These are phyloP conservation scores for Trypanosoma cruzi DNA, from an alignment of 208 protist genomes.

Conservation along the genomic window DNA sequence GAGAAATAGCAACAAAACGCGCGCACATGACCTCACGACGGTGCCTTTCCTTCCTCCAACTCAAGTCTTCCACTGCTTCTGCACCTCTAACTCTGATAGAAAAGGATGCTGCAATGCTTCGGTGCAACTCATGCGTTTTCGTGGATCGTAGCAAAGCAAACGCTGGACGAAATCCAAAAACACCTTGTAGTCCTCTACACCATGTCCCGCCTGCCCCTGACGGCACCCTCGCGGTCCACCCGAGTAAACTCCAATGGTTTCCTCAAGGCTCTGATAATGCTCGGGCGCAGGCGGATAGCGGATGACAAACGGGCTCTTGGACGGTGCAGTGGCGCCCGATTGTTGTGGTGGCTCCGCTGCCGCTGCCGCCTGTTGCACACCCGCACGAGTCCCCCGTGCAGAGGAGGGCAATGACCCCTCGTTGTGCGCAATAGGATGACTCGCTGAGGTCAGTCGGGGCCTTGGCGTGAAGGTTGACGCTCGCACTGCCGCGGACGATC, in stretches of 20 bases:
- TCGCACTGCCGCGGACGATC: neutral
- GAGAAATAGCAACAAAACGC: neutral
- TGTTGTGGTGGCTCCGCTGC: slow-evolving; percentile 4
- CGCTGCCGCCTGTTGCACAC: slow-evolving; percentile 4
- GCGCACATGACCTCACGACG: neutral
- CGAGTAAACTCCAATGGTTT: slow-evolving; percentile 71
- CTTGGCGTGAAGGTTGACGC: neutral
- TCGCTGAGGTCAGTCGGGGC: neutral
- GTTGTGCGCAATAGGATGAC: neutral
- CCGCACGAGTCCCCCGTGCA: neutral
- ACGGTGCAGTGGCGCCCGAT: neutral
- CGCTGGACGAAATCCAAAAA: slow-evolving; percentile 82
- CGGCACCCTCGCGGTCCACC: slow-evolving; percentile 85
- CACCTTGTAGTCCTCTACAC: slow-evolving; percentile 52
- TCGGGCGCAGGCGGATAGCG: slow-evolving; percentile 25
- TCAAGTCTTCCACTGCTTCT: slow-evolving; percentile 30
- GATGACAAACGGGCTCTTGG: slow-evolving; percentile 29
- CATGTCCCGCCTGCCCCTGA: slow-evolving; percentile 70
- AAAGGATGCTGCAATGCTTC: slow-evolving; percentile 84
- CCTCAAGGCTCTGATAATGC: slow-evolving; percentile 36
- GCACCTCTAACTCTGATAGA: slow-evolving; percentile 43
- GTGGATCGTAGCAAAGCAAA: slow-evolving; percentile 81
- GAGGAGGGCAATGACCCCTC: neutral
- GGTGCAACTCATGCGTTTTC: slow-evolving; percentile 63
- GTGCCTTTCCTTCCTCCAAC: neutral